phyloP scores from a whole-genome alignment of 371 early-diverging fungal species.

The Rhizopus arrhizus region DNA sequence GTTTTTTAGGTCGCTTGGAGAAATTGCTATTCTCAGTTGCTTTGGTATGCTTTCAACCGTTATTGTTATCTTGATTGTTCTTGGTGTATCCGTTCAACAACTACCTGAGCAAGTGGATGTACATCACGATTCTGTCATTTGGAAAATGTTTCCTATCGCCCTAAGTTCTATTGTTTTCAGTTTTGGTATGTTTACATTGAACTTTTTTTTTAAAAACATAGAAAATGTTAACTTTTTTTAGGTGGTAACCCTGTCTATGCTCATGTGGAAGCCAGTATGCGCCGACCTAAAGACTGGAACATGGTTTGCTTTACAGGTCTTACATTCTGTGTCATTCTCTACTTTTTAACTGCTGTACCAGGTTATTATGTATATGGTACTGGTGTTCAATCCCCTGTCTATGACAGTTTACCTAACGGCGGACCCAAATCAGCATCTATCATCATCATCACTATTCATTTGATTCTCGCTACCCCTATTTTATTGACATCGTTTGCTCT shows the following conservation, averaged over 20 bases:
- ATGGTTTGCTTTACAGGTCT: conserved; percentile 72
- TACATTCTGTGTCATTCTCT: conserved; percentile 70
- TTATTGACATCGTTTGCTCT: conserved; percentile 80
- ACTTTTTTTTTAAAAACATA: neutral
- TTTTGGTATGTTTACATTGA: conserved; percentile 41
- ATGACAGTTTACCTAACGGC: conserved; percentile 70
- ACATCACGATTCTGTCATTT: conserved; percentile 47
- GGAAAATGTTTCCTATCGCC: conserved; percentile 61
- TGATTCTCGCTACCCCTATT: conserved; percentile 81
- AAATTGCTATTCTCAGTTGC: conserved; percentile 63
- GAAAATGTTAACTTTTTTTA: conserved; percentile 5
- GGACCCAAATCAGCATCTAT: conserved; percentile 64
- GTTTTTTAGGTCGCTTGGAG: conserved; percentile 71
- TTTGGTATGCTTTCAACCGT: conserved; percentile 37
- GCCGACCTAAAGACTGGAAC: conserved; percentile 73
- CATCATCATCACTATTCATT: conserved; percentile 80
- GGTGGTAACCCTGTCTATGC: conserved; percentile 43
- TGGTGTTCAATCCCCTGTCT: conserved; percentile 72
- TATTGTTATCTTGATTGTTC: conserved; percentile 29
- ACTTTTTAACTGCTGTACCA: conserved; percentile 73
- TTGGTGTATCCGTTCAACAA: conserved; percentile 24
- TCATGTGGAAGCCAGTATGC: conserved; percentile 84
- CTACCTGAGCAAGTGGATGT: conserved; percentile 11
- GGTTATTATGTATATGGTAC: conserved; percentile 86
- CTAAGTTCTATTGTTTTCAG: conserved; percentile 63